Conservation (phyloP, 2,329 filamentous ascomycete genomes). For the Aspergillus melleus region DNA sequence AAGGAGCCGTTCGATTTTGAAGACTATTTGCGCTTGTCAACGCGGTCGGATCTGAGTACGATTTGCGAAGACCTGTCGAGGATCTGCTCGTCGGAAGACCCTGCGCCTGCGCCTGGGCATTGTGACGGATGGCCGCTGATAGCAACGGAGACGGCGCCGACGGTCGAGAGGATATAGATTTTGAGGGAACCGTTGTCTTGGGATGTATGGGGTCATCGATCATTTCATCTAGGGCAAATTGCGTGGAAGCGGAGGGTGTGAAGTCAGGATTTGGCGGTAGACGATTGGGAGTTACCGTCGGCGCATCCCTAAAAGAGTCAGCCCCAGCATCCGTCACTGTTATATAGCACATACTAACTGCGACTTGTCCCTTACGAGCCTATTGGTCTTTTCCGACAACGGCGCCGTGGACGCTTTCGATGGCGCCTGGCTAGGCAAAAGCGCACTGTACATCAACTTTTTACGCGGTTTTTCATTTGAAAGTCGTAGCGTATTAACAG, state of each 20-base stretch:
- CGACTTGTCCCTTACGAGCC: conserved; percentile 1
- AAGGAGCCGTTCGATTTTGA: conserved; percentile 16
- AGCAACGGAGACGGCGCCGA: not conserved
- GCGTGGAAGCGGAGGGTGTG: conserved; percentile 29
- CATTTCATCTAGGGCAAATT: conserved; percentile 29
- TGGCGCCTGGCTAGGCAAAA: conserved; percentile 28
- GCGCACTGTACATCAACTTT: conserved; percentile 46
- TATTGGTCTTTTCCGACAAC: conserved; percentile 3
- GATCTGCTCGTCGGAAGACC: conserved; percentile 1
- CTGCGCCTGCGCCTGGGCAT: not conserved
- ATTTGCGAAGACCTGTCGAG: conserved; percentile 29
- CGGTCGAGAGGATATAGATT: not conserved
- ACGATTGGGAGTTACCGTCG: not conserved
- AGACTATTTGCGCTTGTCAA: conserved; percentile 18
- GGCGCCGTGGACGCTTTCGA: conserved; percentile 14
- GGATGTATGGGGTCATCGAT: conserved; percentile 5
- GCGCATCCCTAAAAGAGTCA: conserved; percentile 15
- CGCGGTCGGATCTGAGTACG: conserved; percentile 36
- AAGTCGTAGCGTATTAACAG: conserved; percentile 33
- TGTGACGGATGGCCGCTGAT: not conserved
- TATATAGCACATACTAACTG: conserved; percentile 32
- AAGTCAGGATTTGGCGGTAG: conserved; percentile 25
- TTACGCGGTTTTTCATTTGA: conserved; percentile 37
- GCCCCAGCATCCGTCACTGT: not conserved
- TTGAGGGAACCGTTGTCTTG: not conserved